These are phyloP conservation scores for Rhodotorula kratochvilovae DNA, from an alignment of 768 basidiomycete species.

Conservation along the genomic window DNA sequence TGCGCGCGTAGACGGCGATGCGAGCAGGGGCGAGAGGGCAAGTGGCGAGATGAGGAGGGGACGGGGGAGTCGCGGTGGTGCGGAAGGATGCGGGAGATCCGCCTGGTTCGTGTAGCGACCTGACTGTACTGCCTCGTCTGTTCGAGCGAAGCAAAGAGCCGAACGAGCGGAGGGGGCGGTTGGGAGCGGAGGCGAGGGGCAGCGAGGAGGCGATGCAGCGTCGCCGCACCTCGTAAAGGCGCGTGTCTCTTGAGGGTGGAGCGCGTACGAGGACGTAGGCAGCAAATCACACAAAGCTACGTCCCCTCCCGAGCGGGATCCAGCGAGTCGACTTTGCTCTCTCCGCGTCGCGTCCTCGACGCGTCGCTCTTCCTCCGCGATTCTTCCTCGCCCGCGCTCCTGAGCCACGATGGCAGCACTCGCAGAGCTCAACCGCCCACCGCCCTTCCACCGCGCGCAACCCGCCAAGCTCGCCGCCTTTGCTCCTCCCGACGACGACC, in stretches of 20 bases:
- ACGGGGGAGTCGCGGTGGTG: not conserved
- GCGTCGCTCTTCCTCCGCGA: not conserved
- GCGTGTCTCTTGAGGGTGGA: no score
- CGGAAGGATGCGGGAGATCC: not conserved
- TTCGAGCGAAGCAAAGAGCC: no score
- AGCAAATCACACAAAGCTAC: no score
- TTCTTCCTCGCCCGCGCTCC: not conserved
- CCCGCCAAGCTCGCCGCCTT: not conserved
- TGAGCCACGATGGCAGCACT: slow-evolving; percentile 12
- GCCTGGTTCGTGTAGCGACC: no score
- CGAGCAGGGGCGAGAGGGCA: not conserved
- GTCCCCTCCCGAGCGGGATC: no score
- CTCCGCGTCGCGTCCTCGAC: not conserved
- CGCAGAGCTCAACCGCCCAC: slow-evolving; percentile 27
- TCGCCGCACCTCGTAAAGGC: no score
- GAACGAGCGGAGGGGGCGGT: no score
- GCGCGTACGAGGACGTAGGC: no score
- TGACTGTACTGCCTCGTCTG: no score
- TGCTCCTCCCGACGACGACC: slow-evolving; percentile 10
- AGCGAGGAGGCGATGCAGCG: no score
- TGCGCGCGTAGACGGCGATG: not conserved
- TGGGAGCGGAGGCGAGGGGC: no score
- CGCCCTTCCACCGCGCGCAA: not conserved
- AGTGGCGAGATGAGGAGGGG: not conserved
- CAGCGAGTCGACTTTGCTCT: no score